Base-by-base conservation (phyloP, 2,329 filamentous ascomycete genomes). In the Stagonosporopsis vannaccii region DNA sequence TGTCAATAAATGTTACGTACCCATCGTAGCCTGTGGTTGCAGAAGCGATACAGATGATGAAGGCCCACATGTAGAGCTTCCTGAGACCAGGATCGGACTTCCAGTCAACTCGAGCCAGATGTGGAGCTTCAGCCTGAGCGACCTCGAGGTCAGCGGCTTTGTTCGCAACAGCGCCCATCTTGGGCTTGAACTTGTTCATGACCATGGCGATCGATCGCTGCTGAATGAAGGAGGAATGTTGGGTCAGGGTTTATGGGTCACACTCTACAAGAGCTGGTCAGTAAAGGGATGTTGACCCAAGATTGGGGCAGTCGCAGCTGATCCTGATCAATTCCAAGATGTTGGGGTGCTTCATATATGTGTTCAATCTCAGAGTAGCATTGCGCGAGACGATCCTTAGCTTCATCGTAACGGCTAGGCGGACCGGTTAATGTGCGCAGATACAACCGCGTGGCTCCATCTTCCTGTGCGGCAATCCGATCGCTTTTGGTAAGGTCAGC, bases 21-120 rank as follows among this genome's bases (percentile, higher is more conserved):
- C 80, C 81, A 80, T 84, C 81, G 70, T 84, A 84, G 65, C 82
- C 80, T 33, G 83, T 85, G 32, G 83, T 85, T 13, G 84, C 83
- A 25, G 83, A 85, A 44, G 81, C 82, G 61, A 85, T 73, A 63
- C 80, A 83, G 50, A 84, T 79, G 49, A 84, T 72, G 60, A 81
- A 72, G 46, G 79, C 78, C 64, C 79, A 83, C 63, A 82, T 81
- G 75, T 85, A 85, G 8, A 86, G 77, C 73, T 81, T 81, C 67
- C 84, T 76, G 65, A 86, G 77, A 40, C 82, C 83, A n/a, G 83
- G 80, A 25, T 85, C 82, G 61, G 78, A 81, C 44, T 67, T 81
- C 84, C 83, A 85, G 62, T 79, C 70, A 49, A 86, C 81, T 58
- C 61, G 76, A 65, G 81, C 78, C 58, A 84, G 81, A 48, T 79